A percentile compares a stretch with the other conserved stretches of the same genome.
Evolutionary conservation across 371 early-diverging fungal species (phyloP).

Genomic region (Rhizopus delemar): DNA sequence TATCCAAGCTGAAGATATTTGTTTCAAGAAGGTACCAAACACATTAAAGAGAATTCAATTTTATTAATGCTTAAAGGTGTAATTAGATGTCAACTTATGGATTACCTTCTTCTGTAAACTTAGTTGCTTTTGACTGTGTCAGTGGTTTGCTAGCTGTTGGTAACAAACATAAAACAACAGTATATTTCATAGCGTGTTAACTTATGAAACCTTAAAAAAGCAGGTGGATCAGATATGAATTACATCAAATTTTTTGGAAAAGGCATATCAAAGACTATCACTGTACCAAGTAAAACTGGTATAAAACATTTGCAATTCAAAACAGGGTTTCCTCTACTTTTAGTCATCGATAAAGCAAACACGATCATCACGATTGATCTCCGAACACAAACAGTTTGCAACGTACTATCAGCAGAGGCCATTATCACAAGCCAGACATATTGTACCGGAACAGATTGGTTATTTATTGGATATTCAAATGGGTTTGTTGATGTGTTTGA

Average conservation of each 20-base stretch:
- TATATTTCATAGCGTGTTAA: neutral
- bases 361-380: constrained; percentile 55
- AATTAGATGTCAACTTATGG: constrained; percentile 51
- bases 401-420: constrained; percentile 41
- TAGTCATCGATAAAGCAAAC: constrained; percentile 54
- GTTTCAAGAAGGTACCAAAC: constrained; percentile 25
- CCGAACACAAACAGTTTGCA: constrained; percentile 39
- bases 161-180: constrained; percentile 24
- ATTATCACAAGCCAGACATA: constrained; percentile 56
- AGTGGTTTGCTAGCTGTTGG: constrained; percentile 58
- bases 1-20: constrained; percentile 26
- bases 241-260: constrained; percentile 47
- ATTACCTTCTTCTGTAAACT: constrained; percentile 44
- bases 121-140: constrained; percentile 58
- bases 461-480: constrained; percentile 58
- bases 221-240: constrained; percentile 21
- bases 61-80: neutral
- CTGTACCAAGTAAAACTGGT: constrained; percentile 28
- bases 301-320: constrained; percentile 58
- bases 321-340: constrained; percentile 48
- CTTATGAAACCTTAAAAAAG: constrained; percentile 2
- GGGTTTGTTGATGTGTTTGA: constrained; percentile 61
- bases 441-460: constrained; percentile 58
- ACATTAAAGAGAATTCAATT: constrained; percentile 2
- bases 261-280: constrained; percentile 35